A percentile compares a stretch with the other conserved stretches of the same genome.
These are phyloP conservation scores for Mycena olivaceomarginata DNA, from an alignment of 768 basidiomycete genomes.

Conservation along the genomic window DNA sequence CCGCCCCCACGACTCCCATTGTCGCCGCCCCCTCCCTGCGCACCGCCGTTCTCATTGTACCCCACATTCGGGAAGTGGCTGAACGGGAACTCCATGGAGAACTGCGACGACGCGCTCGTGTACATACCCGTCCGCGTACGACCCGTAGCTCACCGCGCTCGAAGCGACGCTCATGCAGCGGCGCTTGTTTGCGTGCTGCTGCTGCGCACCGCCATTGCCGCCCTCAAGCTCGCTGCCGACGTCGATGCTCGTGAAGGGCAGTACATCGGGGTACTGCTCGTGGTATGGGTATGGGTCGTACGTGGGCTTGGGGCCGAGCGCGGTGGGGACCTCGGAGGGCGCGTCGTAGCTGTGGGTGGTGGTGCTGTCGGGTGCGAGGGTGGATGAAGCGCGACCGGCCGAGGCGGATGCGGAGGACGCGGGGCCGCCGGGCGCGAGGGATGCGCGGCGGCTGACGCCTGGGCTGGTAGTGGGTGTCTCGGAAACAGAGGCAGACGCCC, in stretches of 20 bases:
- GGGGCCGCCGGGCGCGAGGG: neutral
- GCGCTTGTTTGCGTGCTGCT: slow-evolving; percentile 69
- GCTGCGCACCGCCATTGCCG: slow-evolving; percentile 58
- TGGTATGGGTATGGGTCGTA: neutral
- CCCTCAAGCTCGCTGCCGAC: slow-evolving; percentile 64
- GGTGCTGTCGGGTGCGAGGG: slow-evolving; percentile 82
- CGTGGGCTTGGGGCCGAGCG: slow-evolving; percentile 55
- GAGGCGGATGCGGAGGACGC: slow-evolving; percentile 78
- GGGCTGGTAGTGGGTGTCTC: neutral
- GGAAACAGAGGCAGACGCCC: slow-evolving; percentile 60
- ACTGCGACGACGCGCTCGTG: no score
- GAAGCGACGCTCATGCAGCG: slow-evolving; percentile 76
- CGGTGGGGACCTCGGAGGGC: slow-evolving; percentile 72
- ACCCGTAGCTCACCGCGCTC: slow-evolving; percentile 55
- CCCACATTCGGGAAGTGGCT: no score
- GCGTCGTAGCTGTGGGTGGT: slow-evolving; percentile 64
- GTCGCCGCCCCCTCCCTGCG: no score
- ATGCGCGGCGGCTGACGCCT: neutral
- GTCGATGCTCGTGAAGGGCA: slow-evolving; percentile 72
- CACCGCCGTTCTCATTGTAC: no score
- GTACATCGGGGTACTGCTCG: slow-evolving; percentile 59
- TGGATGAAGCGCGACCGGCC: slow-evolving; percentile 74
- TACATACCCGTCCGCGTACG: no score
- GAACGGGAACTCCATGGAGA: no score
- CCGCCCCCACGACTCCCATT: no score